phyloP scores from a whole-genome alignment of 495 filamentous ascomycete species.

The Echria macrotheca region DNA sequence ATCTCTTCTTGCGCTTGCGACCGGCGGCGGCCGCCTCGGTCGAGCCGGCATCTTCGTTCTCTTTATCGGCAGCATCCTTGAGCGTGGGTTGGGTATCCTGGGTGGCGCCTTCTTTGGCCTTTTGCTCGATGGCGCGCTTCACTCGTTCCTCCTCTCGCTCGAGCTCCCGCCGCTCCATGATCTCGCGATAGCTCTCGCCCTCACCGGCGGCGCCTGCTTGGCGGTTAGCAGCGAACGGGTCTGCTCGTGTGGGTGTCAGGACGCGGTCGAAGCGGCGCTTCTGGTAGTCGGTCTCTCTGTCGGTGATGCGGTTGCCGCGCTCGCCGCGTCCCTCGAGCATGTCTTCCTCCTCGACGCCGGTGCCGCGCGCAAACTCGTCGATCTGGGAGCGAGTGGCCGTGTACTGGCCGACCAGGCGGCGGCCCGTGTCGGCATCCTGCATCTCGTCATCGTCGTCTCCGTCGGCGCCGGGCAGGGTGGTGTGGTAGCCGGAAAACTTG shows the following conservation, averaged over 20 bases:
- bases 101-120: constrained; percentile 48
- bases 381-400: constrained; percentile 87
- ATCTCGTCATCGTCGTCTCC: constrained; percentile 88
- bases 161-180: constrained; percentile 86
- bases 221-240: constrained; percentile 75
- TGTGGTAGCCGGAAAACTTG: constrained; percentile 88
- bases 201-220: constrained; percentile 60
- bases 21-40: constrained; percentile 56
- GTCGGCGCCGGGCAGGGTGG: constrained; percentile 74
- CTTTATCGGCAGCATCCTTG: constrained; percentile 58
- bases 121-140: constrained; percentile 70
- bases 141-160: constrained; percentile 94
- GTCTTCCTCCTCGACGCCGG: constrained; percentile 86
- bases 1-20: constrained; percentile 86
- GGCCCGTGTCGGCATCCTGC: constrained; percentile 64
- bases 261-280: constrained; percentile 86
- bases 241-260: constrained; percentile 81
- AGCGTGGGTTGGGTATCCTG: constrained; percentile 64
- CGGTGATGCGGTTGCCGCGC: constrained; percentile 81
- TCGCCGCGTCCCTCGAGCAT: constrained; percentile 75
- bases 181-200: constrained; percentile 71
- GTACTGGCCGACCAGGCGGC: constrained; percentile 90
- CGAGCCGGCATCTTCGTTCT: constrained; percentile 65
- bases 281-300: constrained; percentile 96
- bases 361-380: constrained; percentile 85